Evolutionary conservation across 31 red algal genomes (phyloP), one percentile per base, ranked within the genome.

Genomic region (Asparagopsis taxiformis): DNA sequence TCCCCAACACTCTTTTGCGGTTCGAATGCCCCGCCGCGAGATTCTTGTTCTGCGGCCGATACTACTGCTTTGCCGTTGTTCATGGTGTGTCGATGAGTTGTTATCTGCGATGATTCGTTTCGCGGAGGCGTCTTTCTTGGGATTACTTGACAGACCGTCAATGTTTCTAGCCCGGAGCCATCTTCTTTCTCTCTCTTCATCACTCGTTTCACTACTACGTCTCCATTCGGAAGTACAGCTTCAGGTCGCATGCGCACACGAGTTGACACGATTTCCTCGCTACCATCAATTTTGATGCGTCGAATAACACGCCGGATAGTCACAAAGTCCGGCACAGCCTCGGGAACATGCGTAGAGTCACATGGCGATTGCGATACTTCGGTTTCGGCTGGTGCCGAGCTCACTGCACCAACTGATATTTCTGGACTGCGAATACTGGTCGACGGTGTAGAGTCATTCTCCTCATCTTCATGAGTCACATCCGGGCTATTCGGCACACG

Each of bases 101-200:
- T 6, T 13, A 46, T 46, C 6, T 46, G 6, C 13, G 41, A 13
- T 13, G 41, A 6, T 9, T 13, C 41, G 41, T 46, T 46, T 46
- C 6, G 8, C 8, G 41, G 41, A 6, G 41, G 41, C 0, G 26
- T 55, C 19, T 39, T 3, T 32, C 64, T 41, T 33, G 79, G 67
- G 28, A 84, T 84, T 1, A 84, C 31, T 49, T 84, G 79, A 1
- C 31, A 35, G 23, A 84, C 57, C 1, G 79, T 84, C 66, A 84
- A 38, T 21, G 49, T 34, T 30, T 84, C 79, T 7, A 34, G 31
- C 17, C 79, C 79, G 24, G 3, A 5, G 9, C 70, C 81, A 26
- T 75, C 81, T 6, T 74, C 81, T 36, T 74, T 74, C 81, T 35
- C 25, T 1, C 81, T 39, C 38, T 38, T 58, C 81, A 86, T 52